These are phyloP conservation scores for Aureobasidium subglaciale DNA, from an alignment of 2,329 filamentous ascomycete species.

Conservation along the genomic window DNA sequence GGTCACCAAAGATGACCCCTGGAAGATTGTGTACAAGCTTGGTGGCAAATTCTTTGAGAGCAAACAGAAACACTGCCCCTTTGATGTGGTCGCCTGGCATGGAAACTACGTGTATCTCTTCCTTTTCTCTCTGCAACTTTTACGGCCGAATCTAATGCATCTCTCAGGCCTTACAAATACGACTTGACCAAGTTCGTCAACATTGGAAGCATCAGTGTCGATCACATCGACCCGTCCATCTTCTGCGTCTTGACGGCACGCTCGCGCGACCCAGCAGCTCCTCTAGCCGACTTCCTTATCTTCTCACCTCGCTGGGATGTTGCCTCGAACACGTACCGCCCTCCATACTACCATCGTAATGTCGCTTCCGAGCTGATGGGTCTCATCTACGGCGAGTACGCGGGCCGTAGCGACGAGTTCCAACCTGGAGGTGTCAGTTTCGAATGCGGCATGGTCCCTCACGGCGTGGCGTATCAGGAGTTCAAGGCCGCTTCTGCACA, in stretches of 20 bases:
- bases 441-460: slow-evolving; percentile 31
- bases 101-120: slow-evolving; percentile 34
- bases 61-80: slow-evolving; percentile 34
- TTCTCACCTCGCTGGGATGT: slow-evolving; percentile 34
- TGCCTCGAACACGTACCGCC: slow-evolving; percentile 33
- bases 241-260: slow-evolving; percentile 33
- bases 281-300: slow-evolving; percentile 33
- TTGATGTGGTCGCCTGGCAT: slow-evolving; percentile 38
- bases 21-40: slow-evolving; percentile 31
- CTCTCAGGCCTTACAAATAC: slow-evolving; percentile 35
- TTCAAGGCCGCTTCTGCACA: slow-evolving; percentile 44
- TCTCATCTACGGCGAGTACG: slow-evolving; percentile 31
- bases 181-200: slow-evolving; percentile 44
- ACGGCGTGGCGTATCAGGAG: slow-evolving; percentile 36
- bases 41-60: slow-evolving; percentile 30
- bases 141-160: neutral
- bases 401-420: slow-evolving; percentile 38
- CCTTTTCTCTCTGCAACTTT: neutral
- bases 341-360: slow-evolving; percentile 35
- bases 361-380: slow-evolving; percentile 33
- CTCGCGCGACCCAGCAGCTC: slow-evolving; percentile 31
- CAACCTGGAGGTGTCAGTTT: slow-evolving; percentile 31
- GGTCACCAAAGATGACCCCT: slow-evolving; percentile 30
- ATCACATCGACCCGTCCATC: slow-evolving; percentile 34
- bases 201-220: slow-evolving; percentile 32